A percentile compares a stretch with the other conserved stretches of the same genome.
Evolutionary conservation across 306 rosid species (phyloP).

Genomic region (Erythrophleum fordii): DNA sequence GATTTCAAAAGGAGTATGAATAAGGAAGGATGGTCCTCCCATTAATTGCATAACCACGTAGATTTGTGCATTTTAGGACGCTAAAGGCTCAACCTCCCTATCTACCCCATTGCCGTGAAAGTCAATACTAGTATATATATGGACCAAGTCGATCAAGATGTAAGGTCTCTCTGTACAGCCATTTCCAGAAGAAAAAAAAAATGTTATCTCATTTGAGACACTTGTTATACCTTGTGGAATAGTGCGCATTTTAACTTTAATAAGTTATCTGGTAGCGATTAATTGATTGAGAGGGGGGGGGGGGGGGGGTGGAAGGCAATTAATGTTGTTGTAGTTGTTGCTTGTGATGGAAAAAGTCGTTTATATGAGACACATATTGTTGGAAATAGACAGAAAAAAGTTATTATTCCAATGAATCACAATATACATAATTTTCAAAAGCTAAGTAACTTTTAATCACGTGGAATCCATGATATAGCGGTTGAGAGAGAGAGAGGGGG

Average conservation of each 20-base stretch:
- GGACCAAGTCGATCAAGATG: background rate
- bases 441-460: conserved; percentile 35
- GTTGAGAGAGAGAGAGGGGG: too few relatives aligned
- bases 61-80: background rate
- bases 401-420: conserved; percentile 36
- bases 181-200: too few relatives aligned
- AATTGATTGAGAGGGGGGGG: conserved; percentile 30
- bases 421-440: conserved; percentile 35
- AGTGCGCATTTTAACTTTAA: conserved; percentile 34
- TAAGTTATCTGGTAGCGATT: conserved; percentile 12
- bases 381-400: conserved; percentile 45
- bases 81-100: conserved; percentile 16
- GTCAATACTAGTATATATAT: background rate
- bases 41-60: conserved; percentile 28
- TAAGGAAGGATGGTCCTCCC: conserved; percentile 46
- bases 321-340: conserved; percentile 17
- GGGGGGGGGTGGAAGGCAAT: conserved; percentile 24
- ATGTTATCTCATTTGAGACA: background rate
- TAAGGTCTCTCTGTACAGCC: background rate
- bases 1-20: conserved; percentile 25
- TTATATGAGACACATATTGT: conserved; percentile 40
- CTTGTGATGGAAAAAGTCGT: conserved; percentile 37
- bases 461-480: conserved; percentile 28
- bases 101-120: conserved; percentile 12
- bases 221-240: conserved; percentile 33